Percentiles rank a stretch among this genome's conserved stretches.
phyloP scores from a whole-genome alignment of 768 basidiomycete species.

The Kondoa malvinella region DNA sequence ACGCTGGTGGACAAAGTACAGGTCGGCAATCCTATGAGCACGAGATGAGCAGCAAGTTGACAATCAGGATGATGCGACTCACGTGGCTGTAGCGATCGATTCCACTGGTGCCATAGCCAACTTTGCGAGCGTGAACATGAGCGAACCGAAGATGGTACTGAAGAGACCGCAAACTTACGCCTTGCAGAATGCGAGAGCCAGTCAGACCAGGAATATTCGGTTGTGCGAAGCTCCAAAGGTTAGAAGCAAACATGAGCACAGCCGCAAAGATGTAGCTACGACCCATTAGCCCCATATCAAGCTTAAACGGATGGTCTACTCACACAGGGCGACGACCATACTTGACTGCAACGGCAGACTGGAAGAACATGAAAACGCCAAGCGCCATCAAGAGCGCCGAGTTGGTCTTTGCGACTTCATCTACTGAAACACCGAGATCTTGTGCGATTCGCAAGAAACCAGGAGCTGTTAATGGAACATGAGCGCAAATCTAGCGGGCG shows the following conservation, averaged over 20 bases:
- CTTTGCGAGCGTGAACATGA: background rate
- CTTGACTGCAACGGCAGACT: constrained; percentile 3
- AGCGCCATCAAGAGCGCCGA: background rate
- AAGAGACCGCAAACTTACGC: background rate
- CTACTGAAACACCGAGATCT: constrained; percentile 2
- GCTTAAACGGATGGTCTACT: background rate
- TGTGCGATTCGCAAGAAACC: constrained; percentile 5
- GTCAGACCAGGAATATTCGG: background rate
- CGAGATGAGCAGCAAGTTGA: background rate
- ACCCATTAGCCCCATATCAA: background rate
- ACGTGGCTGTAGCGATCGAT: background rate
- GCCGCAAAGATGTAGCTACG: background rate
- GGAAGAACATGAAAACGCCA: constrained; percentile 3
- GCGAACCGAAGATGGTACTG: too few relatives aligned
- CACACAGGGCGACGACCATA: constrained; percentile 1
- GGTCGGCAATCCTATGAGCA: background rate
- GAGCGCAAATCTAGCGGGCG: background rate
- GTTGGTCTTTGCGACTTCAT: constrained; percentile 5
- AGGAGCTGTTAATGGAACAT: background rate
- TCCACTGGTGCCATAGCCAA: constrained; percentile 3
- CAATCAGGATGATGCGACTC: background rate
- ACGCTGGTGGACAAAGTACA: constrained; percentile 4
- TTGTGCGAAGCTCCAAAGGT: background rate
- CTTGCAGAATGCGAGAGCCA: background rate
- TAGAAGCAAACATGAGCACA: constrained; percentile 4